Percentiles rank a stretch among this genome's conserved stretches.
Evolutionary conservation across 2,329 filamentous ascomycete species (phyloP).

Genomic region (Orbilia oligospora): DNA sequence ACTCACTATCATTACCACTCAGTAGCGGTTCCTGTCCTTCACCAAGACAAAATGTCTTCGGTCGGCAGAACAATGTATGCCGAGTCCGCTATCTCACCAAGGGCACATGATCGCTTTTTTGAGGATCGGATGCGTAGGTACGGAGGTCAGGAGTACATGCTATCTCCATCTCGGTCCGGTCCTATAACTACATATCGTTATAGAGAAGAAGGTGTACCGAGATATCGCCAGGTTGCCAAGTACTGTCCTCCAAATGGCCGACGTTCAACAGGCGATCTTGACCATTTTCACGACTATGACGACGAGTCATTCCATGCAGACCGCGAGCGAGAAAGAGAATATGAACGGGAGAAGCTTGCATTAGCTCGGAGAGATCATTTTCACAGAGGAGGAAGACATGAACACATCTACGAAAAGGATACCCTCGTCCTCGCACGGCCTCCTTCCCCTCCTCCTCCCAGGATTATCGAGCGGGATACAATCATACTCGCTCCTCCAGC

Average conservation of each 20-base stretch:
- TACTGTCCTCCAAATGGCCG: slow-evolving; percentile 50
- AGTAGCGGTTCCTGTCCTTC: slow-evolving; percentile 39
- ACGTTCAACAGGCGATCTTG: slow-evolving; percentile 53
- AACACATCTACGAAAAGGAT: slow-evolving; percentile 59
- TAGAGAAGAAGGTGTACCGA: slow-evolving; percentile 55
- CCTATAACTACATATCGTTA: slow-evolving; percentile 44
- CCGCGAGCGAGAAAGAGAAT: slow-evolving; percentile 53
- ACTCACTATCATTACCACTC: slow-evolving; percentile 59
- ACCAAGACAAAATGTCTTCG: slow-evolving; percentile 58
- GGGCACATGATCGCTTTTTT: slow-evolving; percentile 57
- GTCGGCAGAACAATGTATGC: slow-evolving; percentile 53
- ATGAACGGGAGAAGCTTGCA: slow-evolving; percentile 51
- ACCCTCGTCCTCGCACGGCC: slow-evolving; percentile 54
- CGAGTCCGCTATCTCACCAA: slow-evolving; percentile 55
- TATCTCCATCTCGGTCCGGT: slow-evolving; percentile 39
- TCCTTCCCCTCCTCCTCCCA: slow-evolving; percentile 54
- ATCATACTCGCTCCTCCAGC: slow-evolving; percentile 55
- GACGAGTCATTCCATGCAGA: slow-evolving; percentile 58
- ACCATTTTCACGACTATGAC: slow-evolving; percentile 52
- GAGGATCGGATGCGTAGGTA: slow-evolving; percentile 60
- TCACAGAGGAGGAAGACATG: slow-evolving; percentile 50
- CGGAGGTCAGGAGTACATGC: slow-evolving; percentile 53
- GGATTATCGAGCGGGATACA: slow-evolving; percentile 58
- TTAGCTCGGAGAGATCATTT: slow-evolving; percentile 42
- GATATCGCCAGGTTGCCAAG: slow-evolving; percentile 53